phyloP scores from a whole-genome alignment of 2,329 filamentous ascomycete species.

The Paecilomyces dactylethromorphus region DNA sequence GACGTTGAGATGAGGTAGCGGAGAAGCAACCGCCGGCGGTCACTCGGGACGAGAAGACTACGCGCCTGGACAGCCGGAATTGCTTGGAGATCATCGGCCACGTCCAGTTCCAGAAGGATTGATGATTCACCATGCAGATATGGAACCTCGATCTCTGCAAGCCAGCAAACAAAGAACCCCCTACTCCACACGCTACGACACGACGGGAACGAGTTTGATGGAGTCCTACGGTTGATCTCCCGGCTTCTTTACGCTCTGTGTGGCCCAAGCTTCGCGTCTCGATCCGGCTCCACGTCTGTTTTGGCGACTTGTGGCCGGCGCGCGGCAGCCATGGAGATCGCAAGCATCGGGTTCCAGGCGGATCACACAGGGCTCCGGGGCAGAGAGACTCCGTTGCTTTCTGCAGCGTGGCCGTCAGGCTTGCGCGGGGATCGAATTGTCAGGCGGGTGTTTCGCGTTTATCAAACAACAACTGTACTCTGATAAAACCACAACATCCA shows the following conservation, averaged over 20 bases:
- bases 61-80: neutral
- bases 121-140: neutral
- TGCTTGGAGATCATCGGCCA: constrained; percentile 1
- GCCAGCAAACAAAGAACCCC: neutral
- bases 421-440: constrained; percentile 8
- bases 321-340: neutral
- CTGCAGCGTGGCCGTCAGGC: neutral
- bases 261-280: neutral
- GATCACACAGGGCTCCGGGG: neutral
- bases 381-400: neutral
- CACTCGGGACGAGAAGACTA: neutral
- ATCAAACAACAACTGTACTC: constrained; percentile 6
- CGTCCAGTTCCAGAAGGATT: neutral
- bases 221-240: neutral
- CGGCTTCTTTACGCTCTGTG: neutral
- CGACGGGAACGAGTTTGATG: neutral
- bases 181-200: neutral
- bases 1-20: neutral
- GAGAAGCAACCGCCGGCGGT: neutral
- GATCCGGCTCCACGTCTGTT: neutral
- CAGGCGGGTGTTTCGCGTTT: constrained; percentile 7
- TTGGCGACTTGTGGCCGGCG: neutral
- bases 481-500: neutral
- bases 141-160: neutral
- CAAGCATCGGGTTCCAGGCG: neutral